Evolutionary conservation across 768 basidiomycete species (phyloP).

Genomic region (Paxillus ammoniavirescens): DNA sequence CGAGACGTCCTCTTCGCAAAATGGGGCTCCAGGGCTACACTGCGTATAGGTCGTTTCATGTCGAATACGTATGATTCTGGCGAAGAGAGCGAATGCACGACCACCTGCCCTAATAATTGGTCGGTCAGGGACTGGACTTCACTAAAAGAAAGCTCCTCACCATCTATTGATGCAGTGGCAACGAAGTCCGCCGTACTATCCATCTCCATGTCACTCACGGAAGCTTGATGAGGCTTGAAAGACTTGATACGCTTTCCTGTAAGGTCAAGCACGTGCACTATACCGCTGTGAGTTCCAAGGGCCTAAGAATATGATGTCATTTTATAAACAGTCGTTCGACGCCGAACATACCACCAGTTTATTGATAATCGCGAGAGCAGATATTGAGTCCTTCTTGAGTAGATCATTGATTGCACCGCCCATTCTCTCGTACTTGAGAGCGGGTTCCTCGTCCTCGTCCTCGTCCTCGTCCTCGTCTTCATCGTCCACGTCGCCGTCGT

Average conservation of each 20-base stretch:
- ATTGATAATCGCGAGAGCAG: conserved; percentile 72
- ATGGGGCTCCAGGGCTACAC: conserved; percentile 85
- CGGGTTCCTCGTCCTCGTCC: conserved; percentile 87
- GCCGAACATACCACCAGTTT: conserved; percentile 60
- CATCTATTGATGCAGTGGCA: conserved; percentile 91
- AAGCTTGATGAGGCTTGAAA: conserved; percentile 87
- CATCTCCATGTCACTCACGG: conserved; percentile 80
- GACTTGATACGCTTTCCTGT: conserved; percentile 82
- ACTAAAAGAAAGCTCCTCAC: conserved; percentile 40
- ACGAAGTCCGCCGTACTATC: conserved; percentile 87
- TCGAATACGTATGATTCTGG: conserved; percentile 84
- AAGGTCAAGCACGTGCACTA: conserved; percentile 82
- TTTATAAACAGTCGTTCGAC: not conserved
- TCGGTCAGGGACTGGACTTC: conserved; percentile 54
- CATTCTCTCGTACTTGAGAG: conserved; percentile 87
- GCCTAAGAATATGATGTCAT: conserved; percentile 47
- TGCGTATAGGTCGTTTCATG: conserved; percentile 88
- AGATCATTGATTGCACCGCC: conserved; percentile 70
- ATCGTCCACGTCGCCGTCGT: conserved; percentile 37
- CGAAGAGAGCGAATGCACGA: conserved; percentile 78
- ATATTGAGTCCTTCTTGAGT: conserved; percentile 87
- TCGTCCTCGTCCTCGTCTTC: conserved; percentile 59
- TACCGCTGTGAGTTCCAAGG: conserved; percentile 90
- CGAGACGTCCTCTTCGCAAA: conserved; percentile 78
- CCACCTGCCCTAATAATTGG: conserved; percentile 73